Conservation (phyloP, 768 basidiomycete genomes). For the Psilocybe subaeruginosa region DNA sequence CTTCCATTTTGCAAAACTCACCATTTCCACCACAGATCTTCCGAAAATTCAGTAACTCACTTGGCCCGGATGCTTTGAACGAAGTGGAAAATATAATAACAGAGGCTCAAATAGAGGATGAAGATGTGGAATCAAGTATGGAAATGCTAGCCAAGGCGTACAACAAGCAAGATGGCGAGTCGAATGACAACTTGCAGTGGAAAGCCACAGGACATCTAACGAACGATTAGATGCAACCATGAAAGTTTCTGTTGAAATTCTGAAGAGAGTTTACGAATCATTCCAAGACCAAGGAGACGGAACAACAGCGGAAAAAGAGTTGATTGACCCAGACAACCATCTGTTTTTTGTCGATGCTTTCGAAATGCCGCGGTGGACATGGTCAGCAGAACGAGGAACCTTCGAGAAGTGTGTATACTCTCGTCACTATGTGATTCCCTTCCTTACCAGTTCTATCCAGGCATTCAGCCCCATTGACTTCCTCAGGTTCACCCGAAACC, state of each 20-base stretch:
- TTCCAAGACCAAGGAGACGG: slow-evolving; percentile 69
- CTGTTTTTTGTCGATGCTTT: slow-evolving; percentile 87
- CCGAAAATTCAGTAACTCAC: slow-evolving; percentile 85
- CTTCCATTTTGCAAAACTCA: not conserved
- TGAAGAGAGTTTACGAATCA: slow-evolving; percentile 73
- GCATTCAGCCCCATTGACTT: slow-evolving; percentile 58
- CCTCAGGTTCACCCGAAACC: slow-evolving; percentile 86
- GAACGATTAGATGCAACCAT: slow-evolving; percentile 67
- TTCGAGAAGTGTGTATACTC: slow-evolving; percentile 73
- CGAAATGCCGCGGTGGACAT: slow-evolving; percentile 95
- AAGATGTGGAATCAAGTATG: slow-evolving; percentile 72
- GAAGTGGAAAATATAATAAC: slow-evolving; percentile 74
- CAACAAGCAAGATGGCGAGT: slow-evolving; percentile 84
- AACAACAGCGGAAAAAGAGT: slow-evolving; percentile 54
- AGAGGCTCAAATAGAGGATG: slow-evolving; percentile 68
- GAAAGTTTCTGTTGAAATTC: slow-evolving; percentile 74
- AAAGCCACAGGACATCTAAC: not conserved
- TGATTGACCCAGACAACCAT: slow-evolving; percentile 80
- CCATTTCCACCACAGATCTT: slow-evolving; percentile 57
- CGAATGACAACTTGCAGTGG: not conserved
- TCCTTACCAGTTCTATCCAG: slow-evolving; percentile 27
- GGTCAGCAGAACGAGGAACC: slow-evolving; percentile 82
- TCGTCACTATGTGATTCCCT: not conserved
- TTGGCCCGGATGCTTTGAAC: slow-evolving; percentile 77
- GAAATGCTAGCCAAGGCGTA: slow-evolving; percentile 87